Conservation (phyloP, 139 green algal species). For the Chlorella sp. region DNA sequence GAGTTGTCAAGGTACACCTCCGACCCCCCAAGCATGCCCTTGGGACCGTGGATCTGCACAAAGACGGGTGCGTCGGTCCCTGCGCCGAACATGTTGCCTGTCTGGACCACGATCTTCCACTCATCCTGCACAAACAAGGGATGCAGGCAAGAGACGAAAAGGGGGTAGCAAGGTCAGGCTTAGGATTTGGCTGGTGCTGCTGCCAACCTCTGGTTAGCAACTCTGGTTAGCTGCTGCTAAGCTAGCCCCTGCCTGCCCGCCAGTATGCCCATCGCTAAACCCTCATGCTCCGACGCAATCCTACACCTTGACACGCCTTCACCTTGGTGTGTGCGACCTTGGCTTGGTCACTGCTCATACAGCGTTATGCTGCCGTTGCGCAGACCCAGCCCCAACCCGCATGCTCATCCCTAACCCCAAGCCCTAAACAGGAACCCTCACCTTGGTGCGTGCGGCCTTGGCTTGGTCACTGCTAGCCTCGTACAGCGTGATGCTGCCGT, state of each 20-base stretch:
- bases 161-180: background rate
- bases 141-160: background rate
- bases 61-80: conserved; percentile 43
- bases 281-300: background rate
- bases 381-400: background rate
- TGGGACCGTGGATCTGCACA: conserved; percentile 27
- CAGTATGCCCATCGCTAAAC: no score
- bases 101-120: conserved; percentile 31
- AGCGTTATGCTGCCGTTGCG: no score
- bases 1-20: conserved; percentile 30
- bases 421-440: background rate
- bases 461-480: conserved; percentile 19
- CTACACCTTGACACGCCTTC: background rate
- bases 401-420: background rate
- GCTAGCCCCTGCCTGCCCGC: background rate
- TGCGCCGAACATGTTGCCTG: conserved; percentile 32
- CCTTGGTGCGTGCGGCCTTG: conserved; percentile 13
- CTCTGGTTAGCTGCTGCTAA: background rate
- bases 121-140: conserved; percentile 10
- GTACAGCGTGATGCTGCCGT: conserved; percentile 20
- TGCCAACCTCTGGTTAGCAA: background rate
- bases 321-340: background rate
- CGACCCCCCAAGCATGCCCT: conserved; percentile 32
- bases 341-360: no score
- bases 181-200: background rate